Conservation (phyloP, 2,329 filamentous ascomycete genomes). For the Diaporthe capsici region DNA sequence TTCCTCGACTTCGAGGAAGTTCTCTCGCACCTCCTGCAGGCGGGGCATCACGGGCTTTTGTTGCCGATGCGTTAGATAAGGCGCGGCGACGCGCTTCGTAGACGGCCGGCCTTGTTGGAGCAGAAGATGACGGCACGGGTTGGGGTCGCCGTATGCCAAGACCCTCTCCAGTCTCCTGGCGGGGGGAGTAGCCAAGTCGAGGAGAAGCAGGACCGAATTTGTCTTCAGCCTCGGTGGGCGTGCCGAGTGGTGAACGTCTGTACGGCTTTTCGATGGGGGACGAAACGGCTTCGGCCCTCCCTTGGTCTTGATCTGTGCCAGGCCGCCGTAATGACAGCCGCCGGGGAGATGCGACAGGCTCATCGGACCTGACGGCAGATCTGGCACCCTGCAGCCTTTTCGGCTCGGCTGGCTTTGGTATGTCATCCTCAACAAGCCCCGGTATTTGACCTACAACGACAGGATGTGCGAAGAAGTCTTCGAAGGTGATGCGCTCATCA, state of each 20-base stretch:
- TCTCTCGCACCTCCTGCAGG: slow-evolving; percentile 45
- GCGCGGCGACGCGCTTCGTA: slow-evolving; percentile 56
- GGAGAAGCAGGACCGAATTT: slow-evolving; percentile 48
- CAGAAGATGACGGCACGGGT: slow-evolving; percentile 63
- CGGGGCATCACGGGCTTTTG: slow-evolving; percentile 52
- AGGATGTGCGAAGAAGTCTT: slow-evolving; percentile 83
- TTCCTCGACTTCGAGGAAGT: slow-evolving; percentile 23
- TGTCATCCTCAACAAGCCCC: slow-evolving; percentile 83
- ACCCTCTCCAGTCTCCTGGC: slow-evolving; percentile 62
- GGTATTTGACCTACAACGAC: slow-evolving; percentile 84
- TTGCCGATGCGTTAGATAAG: slow-evolving; percentile 57
- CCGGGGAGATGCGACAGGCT: slow-evolving; percentile 49
- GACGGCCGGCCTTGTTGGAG: slow-evolving; percentile 58
- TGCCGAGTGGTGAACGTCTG: slow-evolving; percentile 60
- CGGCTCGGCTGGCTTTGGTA: slow-evolving; percentile 58
- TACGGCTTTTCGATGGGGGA: slow-evolving; percentile 59
- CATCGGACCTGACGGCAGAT: slow-evolving; percentile 50
- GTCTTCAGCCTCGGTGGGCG: slow-evolving; percentile 55
- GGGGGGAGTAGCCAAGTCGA: slow-evolving; percentile 59
- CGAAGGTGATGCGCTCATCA: slow-evolving; percentile 86
- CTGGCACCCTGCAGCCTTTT: slow-evolving; percentile 53
- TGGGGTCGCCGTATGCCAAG: slow-evolving; percentile 66
- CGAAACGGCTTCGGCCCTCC: slow-evolving; percentile 52
- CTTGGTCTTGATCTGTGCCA: slow-evolving; percentile 53
- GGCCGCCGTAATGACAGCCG: slow-evolving; percentile 59